Base-by-base conservation (phyloP, 1,139 yeast species). In the Kodamaea ohmeri region DNA sequence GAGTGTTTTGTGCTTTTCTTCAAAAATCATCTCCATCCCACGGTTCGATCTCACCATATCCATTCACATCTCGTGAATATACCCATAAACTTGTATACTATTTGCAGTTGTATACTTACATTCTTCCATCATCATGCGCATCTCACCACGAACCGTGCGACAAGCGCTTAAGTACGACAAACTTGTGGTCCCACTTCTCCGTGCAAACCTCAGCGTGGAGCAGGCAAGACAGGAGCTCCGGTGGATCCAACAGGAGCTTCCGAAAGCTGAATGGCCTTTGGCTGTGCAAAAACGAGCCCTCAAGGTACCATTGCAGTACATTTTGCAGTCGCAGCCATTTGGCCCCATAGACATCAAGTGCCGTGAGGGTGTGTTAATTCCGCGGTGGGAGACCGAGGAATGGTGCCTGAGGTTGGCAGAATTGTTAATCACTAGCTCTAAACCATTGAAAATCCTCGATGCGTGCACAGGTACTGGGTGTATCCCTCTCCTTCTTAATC, bases 381-480 rank as follows among this genome's bases (percentile, higher is more conserved):
- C 98, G 0, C 63, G 98, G 36, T 82, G 95, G 85, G 98, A 92
- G 54, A 92, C 98, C 0, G 97, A 92, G 55, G 96, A 88, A 51
- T 90, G 97, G 97, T 68, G 76, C 6, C 25, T 62, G 22, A 68
- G 67, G 40, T 53, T 86, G 21, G 61, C 67, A 6, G 37, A 32
- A 1, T n/a, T 32, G 6, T 14, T 45, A 2, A 15, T 12, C 6
- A 9, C 9, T 16, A 36, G 21, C 36, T 38, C 30, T 16, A 25
- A 17, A 12, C 22, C 21, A 0, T 36, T 66, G 9, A 51, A 45
- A 1, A 56, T 83, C 1, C 49, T 84, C 5, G 98, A 92, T 60
- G 71, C 87, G 17, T 90, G 97, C 51, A 80, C 96, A 0, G 98
- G 98, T 0, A 69, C 94, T 0, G 98, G 97, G 0, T 92, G 98